Evolutionary conservation across 2,329 filamentous ascomycete species (phyloP).

Genomic region (Fusarium sp.): DNA sequence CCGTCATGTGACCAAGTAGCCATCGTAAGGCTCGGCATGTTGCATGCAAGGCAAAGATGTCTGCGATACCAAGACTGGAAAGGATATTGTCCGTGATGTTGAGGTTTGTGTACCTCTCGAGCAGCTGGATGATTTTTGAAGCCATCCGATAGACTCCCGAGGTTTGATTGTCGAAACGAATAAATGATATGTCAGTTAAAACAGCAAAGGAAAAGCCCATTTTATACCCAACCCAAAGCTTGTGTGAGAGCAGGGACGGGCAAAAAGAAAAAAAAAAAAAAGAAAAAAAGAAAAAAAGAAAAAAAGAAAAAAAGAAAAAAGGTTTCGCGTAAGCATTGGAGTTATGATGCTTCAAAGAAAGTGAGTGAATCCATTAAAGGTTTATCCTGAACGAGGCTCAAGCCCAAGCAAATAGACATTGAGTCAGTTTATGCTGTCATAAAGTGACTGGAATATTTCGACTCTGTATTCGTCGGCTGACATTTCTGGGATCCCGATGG

Average conservation of each 20-base stretch:
- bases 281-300: background rate
- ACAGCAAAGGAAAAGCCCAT: no score
- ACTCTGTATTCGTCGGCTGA: background rate
- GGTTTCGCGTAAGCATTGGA: background rate
- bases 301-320: background rate
- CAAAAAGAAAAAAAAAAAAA: no score
- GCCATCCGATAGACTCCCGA: background rate
- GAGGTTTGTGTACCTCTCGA: background rate
- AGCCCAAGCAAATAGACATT: background rate
- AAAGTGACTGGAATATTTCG: background rate
- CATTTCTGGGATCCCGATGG: background rate
- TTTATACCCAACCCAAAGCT: no score
- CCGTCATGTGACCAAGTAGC: background rate
- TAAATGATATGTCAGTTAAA: no score
- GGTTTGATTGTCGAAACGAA: no score
- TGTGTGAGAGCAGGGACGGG: no score
- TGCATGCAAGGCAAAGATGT: slow-evolving; percentile 1
- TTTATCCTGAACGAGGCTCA: background rate
- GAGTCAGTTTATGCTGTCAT: background rate
- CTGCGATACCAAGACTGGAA: background rate
- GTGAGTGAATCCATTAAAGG: background rate
- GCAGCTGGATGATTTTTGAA: background rate
- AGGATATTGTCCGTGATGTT: background rate
- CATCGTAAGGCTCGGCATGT: background rate
- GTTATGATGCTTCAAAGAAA: background rate